Evolutionary conservation across 768 basidiomycete genomes (phyloP).

Genomic region (Lactarius sanguifluus): DNA sequence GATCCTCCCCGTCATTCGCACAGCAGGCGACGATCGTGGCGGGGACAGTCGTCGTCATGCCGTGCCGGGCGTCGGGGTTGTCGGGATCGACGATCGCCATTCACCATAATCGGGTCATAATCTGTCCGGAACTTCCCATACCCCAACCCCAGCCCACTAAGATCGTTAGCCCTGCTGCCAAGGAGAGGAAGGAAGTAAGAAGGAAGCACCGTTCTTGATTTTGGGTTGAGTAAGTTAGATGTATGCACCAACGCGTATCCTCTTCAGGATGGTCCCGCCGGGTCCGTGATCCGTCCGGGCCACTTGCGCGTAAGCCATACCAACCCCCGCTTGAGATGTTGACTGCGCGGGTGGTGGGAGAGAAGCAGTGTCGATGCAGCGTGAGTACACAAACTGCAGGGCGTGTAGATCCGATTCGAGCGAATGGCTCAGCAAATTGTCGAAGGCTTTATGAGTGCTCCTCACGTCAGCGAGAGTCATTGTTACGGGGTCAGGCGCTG

Average conservation of each 20-base stretch:
- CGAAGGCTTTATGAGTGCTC: constrained; percentile 54
- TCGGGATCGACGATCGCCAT: constrained; percentile 83
- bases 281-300: constrained; percentile 76
- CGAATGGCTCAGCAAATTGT: constrained; percentile 93
- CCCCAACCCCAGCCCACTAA: constrained; percentile 27
- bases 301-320: constrained; percentile 96
- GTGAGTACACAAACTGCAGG: constrained; percentile 79
- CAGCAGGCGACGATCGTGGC: constrained; percentile 80
- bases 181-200: neutral
- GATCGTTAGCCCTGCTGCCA: no score
- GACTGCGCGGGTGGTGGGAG: constrained; percentile 90
- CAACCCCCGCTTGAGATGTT: constrained; percentile 89
- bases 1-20: constrained; percentile 41
- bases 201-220: constrained; percentile 57
- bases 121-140: constrained; percentile 89
- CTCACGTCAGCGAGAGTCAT: constrained; percentile 83
- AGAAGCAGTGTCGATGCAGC: constrained; percentile 86
- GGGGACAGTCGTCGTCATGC: constrained; percentile 56
- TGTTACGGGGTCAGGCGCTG: constrained; percentile 62
- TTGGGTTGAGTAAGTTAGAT: constrained; percentile 81
- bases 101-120: constrained; percentile 83
- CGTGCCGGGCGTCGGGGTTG: constrained; percentile 81
- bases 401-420: constrained; percentile 91
- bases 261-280: constrained; percentile 91
- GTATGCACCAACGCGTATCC: constrained; percentile 85